phyloP scores from a whole-genome alignment of 2,329 filamentous ascomycete species.

The Hymenoscyphus repandus region DNA sequence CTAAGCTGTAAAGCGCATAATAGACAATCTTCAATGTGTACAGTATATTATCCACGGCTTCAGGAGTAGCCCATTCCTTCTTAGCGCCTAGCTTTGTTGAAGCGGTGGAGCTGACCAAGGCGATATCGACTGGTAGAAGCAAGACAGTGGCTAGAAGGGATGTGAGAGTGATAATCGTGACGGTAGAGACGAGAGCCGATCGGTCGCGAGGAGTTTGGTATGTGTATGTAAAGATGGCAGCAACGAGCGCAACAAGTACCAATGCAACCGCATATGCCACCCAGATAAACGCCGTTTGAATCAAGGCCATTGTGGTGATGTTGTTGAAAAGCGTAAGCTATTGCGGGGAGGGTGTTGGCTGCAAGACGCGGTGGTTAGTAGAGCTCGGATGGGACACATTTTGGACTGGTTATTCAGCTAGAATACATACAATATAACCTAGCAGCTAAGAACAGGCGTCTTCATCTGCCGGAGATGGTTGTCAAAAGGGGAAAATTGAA shows the following conservation, averaged over 20 bases:
- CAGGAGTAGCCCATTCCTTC: conserved; percentile 91
- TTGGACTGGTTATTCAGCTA: too few relatives aligned
- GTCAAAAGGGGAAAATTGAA: background rate
- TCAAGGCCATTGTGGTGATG: conserved; percentile 41
- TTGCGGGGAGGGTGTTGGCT: too few relatives aligned
- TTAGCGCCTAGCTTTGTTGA: conserved; percentile 70
- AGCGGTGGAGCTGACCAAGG: conserved; percentile 84
- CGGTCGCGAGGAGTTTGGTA: conserved; percentile 89
- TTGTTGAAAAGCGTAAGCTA: background rate
- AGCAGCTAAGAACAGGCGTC: background rate
- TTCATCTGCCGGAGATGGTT: background rate
- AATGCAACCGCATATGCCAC: conserved; percentile 84
- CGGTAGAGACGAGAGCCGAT: conserved; percentile 71
- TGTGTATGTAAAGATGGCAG: conserved; percentile 80
- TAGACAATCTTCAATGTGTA: conserved; percentile 82
- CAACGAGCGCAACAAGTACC: conserved; percentile 67
- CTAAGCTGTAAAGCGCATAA: conserved; percentile 86
- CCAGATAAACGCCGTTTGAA: conserved; percentile 92
- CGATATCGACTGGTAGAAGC: conserved; percentile 90
- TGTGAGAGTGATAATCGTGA: conserved; percentile 83
- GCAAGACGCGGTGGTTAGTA: conserved; percentile 1
- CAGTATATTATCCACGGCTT: conserved; percentile 71
- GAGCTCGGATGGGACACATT: background rate
- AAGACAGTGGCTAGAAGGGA: conserved; percentile 86
- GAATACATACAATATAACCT: too few relatives aligned